Conservation (phyloP, 2,329 filamentous ascomycete genomes). For the Penicillium capsulatum region DNA sequence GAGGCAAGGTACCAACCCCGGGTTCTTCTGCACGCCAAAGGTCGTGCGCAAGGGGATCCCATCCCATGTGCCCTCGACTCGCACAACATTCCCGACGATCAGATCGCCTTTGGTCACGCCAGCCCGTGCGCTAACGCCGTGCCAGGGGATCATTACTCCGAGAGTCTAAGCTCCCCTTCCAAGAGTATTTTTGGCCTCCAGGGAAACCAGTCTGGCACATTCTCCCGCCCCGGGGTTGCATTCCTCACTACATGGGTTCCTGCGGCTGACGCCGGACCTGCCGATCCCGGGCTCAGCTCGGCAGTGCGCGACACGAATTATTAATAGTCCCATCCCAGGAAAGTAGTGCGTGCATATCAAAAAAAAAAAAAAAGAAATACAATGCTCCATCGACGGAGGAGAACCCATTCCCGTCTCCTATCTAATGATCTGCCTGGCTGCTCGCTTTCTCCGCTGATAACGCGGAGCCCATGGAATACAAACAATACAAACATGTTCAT, state of each 20-base stretch:
- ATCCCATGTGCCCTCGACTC: neutral
- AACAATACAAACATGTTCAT: too few species aligned
- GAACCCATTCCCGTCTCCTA: too few species aligned
- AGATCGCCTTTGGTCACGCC: conserved; percentile 19
- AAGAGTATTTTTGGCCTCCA: conserved; percentile 1
- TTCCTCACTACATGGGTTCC: conserved; percentile 16
- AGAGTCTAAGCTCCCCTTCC: conserved; percentile 4
- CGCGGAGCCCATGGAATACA: too few species aligned
- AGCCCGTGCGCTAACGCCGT: conserved; percentile 16
- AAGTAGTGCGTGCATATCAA: too few species aligned
- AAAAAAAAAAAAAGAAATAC: too few species aligned
- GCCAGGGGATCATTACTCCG: conserved; percentile 21
- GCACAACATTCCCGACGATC: conserved; percentile 12
- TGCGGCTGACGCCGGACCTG: conserved; percentile 13
- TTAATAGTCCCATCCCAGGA: too few species aligned
- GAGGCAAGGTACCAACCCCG: too few species aligned
- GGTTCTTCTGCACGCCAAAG: too few species aligned
- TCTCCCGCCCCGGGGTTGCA: conserved; percentile 9
- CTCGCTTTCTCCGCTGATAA: too few species aligned
- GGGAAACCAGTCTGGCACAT: conserved; percentile 17
- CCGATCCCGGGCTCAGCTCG: conserved; percentile 2
- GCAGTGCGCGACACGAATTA: neutral
- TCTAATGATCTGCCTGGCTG: too few species aligned
- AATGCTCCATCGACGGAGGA: too few species aligned
- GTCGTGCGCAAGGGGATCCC: too few species aligned